Conservation (phyloP, 2,329 filamentous ascomycete genomes). For the Cordyceps fumosorosea region DNA sequence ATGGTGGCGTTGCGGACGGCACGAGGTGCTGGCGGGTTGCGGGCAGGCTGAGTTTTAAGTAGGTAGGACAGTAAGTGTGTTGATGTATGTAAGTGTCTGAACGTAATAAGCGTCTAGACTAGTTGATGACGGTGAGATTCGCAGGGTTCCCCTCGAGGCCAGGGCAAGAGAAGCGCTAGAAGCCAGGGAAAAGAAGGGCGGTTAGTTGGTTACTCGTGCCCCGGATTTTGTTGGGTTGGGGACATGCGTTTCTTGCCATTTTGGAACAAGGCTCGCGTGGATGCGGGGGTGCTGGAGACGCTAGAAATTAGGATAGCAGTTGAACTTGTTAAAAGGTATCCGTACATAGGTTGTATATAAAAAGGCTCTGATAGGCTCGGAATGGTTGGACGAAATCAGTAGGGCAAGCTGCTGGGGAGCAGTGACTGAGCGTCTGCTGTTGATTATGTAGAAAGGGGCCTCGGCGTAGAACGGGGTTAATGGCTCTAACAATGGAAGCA, state of each 20-base stretch:
- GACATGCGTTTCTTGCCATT: background rate
- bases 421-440: background rate
- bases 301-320: background rate
- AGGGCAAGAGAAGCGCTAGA: background rate
- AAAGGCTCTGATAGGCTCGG: no score
- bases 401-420: background rate
- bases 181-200: background rate
- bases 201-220: background rate
- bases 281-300: background rate
- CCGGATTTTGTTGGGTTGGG: background rate
- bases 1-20: background rate
- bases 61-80: background rate
- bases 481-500: background rate
- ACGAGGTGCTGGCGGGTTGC: background rate
- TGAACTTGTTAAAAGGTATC: no score
- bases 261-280: conserved; percentile 4
- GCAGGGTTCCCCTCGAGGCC: background rate
- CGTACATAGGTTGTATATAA: no score
- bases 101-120: background rate
- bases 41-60: background rate
- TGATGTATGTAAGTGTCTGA: background rate
- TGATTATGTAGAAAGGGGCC: no score
- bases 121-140: background rate
- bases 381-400: background rate
- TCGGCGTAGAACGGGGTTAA: background rate